These are phyloP conservation scores for Aspergillus fumigatus DNA, from an alignment of 2,329 filamentous ascomycete species.

Conservation along the genomic window DNA sequence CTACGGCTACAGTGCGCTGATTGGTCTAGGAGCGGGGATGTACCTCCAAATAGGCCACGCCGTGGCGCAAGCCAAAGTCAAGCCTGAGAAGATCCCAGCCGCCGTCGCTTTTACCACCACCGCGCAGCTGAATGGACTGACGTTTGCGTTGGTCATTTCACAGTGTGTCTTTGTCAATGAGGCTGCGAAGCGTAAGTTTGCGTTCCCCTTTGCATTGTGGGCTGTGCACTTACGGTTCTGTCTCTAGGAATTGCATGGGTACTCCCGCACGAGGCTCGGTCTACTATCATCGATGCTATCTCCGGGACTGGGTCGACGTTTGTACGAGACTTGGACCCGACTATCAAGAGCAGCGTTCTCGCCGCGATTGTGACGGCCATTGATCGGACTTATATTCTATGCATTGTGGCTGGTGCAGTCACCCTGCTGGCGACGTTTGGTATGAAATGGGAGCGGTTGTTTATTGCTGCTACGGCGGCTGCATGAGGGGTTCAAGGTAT, in stretches of 20 bases:
- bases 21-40: constrained; percentile 15
- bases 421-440: not conserved
- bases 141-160: constrained; percentile 15
- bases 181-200: constrained; percentile 2
- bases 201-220: not conserved
- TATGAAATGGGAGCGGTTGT: constrained; percentile 7
- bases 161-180: constrained; percentile 13
- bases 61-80: constrained; percentile 17
- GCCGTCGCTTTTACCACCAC: constrained; percentile 13
- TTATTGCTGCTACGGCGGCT: not conserved
- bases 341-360: not conserved
- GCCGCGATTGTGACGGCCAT: constrained; percentile 2
- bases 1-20: constrained; percentile 16
- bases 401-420: constrained; percentile 2
- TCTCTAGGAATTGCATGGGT: constrained; percentile 1
- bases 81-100: constrained; percentile 3
- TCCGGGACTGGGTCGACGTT: not conserved
- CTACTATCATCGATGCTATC: not conserved
- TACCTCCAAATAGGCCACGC: constrained; percentile 15
- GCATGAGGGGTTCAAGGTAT: not conserved
- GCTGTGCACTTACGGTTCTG: not conserved
- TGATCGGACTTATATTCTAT: constrained; percentile 6
- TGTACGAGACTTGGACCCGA: not conserved
- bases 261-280: constrained; percentile 1
- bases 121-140: constrained; percentile 14